Evolutionary conservation across 23 red algal species (phyloP), one percentile per base, ranked within the genome.

Genomic region (Gracilaria vermiculophylla): DNA sequence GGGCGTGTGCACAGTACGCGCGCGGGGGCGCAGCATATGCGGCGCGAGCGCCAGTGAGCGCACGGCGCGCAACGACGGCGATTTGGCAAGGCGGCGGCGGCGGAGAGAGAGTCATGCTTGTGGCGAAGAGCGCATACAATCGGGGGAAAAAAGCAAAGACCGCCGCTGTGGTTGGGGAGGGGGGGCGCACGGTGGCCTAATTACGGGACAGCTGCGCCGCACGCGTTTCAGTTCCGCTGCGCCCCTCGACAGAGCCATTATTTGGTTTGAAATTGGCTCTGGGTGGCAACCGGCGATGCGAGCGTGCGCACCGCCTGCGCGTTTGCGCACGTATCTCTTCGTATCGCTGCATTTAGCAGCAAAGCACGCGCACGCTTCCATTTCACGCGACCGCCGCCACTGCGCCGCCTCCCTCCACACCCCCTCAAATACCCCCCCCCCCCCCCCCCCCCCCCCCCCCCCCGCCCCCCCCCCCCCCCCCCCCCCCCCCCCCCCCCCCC

Each of bases 281-380:
- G 35, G 64, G 7, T 17, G 35, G 13, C 37, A 42, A 43, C 64
- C 64, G n/a, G 13, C 37, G 64, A 39, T 43, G 64, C 25, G 61
- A 7, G 61, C 37, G 64, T 43, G 64, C 64, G 35, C 64, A 70
- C 64, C 64, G 64, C 10, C 64, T 42, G 64, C 33, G 61, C 64
- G 27, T 8, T 37, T 32, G 40, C 67, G 58, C 58, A 34, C 58
- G 58, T 73, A 73, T 73, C 67, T 73, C 67, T 73, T 1, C 39
- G 23, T 73, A 73, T 73, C 40, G 67, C 67, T 73, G 67, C 67
- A 73, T 73, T 73, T 73, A 47, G 67, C 67, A 73, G 67, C 67
- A 48, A 73, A 47, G 67, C 67, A 47, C 16, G n/a, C 55, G 32
- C 67, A 28, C 58, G 64, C 64, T 70, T 35, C 34, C 64, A 70